A percentile compares a stretch with the other conserved stretches of the same genome.
phyloP scores from a whole-genome alignment of 768 basidiomycete species.

The Neoboletus subvelutipes region DNA sequence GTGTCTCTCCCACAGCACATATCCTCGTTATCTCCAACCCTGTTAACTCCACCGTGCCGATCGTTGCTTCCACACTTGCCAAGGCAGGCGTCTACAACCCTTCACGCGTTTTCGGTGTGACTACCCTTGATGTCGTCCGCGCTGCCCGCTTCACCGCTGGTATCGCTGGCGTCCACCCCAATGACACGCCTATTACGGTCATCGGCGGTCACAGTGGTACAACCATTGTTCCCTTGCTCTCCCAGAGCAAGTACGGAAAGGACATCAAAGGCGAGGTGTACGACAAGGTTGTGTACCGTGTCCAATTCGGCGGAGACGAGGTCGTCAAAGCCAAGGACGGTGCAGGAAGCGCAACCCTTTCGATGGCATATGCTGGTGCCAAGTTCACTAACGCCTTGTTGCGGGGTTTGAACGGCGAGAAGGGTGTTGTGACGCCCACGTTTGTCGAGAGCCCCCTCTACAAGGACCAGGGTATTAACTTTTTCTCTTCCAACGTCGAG shows the following conservation, averaged over 20 bases:
- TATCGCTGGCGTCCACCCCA: conserved; percentile 62
- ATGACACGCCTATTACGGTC: conserved; percentile 74
- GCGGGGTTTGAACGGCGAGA: conserved; percentile 64
- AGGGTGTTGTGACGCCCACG: conserved; percentile 71
- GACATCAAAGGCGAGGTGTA: conserved; percentile 71
- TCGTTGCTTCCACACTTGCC: conserved; percentile 88
- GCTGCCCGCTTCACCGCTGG: conserved; percentile 86
- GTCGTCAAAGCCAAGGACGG: conserved; percentile 98
- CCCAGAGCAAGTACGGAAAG: conserved; percentile 73
- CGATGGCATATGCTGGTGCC: conserved; percentile 78
- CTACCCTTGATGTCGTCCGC: conserved; percentile 97
- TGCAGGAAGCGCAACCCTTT: conserved; percentile 71
- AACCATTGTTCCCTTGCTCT: conserved; percentile 97
- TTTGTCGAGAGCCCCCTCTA: conserved; percentile 90
- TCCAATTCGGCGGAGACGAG: conserved; percentile 98
- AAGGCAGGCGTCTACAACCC: conserved; percentile 94
- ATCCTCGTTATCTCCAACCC: conserved; percentile 98
- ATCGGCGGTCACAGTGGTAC: conserved; percentile 95
- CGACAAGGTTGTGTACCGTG: conserved; percentile 82
- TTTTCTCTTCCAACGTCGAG: conserved; percentile 93
- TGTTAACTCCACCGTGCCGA: conserved; percentile 97
- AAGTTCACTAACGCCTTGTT: conserved; percentile 63
- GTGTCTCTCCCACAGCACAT: conserved; percentile 87
- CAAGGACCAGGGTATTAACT: conserved; percentile 82
- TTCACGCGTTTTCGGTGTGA: conserved; percentile 88